Evolutionary conservation across 768 basidiomycete genomes (phyloP), one percentile per base, ranked within the genome.

Genomic region (Cystofilobasidium macerans): DNA sequence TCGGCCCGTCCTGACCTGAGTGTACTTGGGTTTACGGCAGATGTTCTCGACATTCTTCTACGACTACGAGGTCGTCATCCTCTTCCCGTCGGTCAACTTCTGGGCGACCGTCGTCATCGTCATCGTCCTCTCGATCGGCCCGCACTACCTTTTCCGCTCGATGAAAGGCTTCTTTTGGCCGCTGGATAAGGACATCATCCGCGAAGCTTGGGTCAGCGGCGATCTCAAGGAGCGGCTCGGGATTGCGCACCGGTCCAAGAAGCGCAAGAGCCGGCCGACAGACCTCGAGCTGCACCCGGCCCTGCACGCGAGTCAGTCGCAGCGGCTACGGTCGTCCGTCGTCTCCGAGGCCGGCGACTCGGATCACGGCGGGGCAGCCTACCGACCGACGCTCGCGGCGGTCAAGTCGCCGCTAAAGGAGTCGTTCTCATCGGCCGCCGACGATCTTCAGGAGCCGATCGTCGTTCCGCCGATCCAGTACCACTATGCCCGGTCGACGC

Each of bases 171-270:
- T 65, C 64, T 65, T 65, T 33, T 65, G 36, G 26, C 64, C 64
- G 26, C 78, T 85, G 22, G 94, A 98, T 80, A 86, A 84, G 73
- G 88, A 95, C 71, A 85, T 97, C 64, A 80, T 98, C 11, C 85
- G 94, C 33, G 94, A 98, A 68, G 79, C 86, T 85, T 74, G 74
- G 74, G 71, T 75, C 28, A 67, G 65, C 0, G 74, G 73, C 24
- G 68, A 71, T 38, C 62, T 75, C 40, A 74, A 75, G 61, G 67
- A 65, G 22, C 67, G 72, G 36, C 68, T 75, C 11, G 73, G 73
- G 1, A 62, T 75, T 6, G 47, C 57, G 33, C 67, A 64, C 24
- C 45, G 72, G 9, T 58, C 64, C 16, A 64, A 69, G 14, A 40
- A 33, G 28, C 36, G 36, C 7, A 58, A 22, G 26, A 43, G 51